Evolutionary conservation across 768 basidiomycete genomes (phyloP), one percentile per base, ranked within the genome.

Genomic region (Mycena galericulata): DNA sequence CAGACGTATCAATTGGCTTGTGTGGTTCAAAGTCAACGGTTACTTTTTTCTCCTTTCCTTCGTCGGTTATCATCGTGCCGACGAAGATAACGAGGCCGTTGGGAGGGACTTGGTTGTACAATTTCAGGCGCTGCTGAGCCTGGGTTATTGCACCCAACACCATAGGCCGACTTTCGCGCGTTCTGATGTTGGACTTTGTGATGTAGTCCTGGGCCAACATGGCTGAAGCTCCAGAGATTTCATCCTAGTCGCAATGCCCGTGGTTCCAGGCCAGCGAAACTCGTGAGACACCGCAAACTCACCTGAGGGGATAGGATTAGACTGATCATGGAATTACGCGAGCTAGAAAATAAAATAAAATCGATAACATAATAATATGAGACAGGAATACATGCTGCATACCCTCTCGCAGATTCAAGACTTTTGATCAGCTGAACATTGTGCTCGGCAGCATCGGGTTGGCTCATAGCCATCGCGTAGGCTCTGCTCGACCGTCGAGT

Each of bases 121-220:
- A 85, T 83, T 99, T 99, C 68, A 99, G 87, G 62, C 97, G 90
- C 73, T 99, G 97, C 80, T 99, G 98, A 20, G 98, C 98, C 76
- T 94, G 96, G 34, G 98, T 98, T 77, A 99, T 99, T 62, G 98
- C 98, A 49, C 97, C 95, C 43, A 99, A 87, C 27, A 99, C 98
- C 43, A 98, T 99, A 22, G 98, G 90, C 75, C 98, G 91, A 85
- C 97, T 98, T 79, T 96, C 96, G 65, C 98, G 95, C 70, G 96
- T 97, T 80, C 99, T 99, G 87, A 99, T 99, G 85, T 99, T 99
- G 69, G 97, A 98, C n/a, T 98, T 98, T 9, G 97, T 98, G 59
- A 96, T 96, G 75, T 96, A 97, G 81, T 98, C 98, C 79, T 97
- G 96, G 59, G 97, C 98, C 78, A 99, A 89, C 97, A 99, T 98